phyloP scores from a whole-genome alignment of 2,329 filamentous ascomycete genomes.

The Stromatinia cepivora region DNA sequence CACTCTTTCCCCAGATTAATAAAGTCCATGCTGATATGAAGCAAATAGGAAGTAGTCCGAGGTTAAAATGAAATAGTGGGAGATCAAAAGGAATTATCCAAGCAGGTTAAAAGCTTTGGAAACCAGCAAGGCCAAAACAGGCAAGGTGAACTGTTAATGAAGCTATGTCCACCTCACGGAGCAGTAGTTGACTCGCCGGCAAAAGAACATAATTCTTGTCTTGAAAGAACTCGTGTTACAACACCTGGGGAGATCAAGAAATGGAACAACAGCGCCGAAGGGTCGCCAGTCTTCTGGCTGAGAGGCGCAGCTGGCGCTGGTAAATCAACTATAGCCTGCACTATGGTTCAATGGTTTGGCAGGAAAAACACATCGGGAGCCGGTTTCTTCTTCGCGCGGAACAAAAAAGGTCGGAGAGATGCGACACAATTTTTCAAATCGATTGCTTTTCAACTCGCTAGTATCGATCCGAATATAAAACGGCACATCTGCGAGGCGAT shows the following conservation, averaged over 20 bases:
- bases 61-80: neutral
- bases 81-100: neutral
- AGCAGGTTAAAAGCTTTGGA: neutral
- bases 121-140: neutral
- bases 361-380: neutral
- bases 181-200: neutral
- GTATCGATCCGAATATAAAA: neutral
- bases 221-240: neutral
- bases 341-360: neutral
- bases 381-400: neutral
- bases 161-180: neutral
- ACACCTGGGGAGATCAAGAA: neutral
- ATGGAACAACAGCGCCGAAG: neutral
- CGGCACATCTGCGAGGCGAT: neutral
- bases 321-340: neutral
- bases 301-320: neutral
- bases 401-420: neutral
- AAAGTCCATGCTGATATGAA: neutral
- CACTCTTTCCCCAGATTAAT: too few relatives aligned
- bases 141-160: neutral
- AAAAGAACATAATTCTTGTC: neutral
- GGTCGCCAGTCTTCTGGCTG: neutral
- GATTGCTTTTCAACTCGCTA: neutral
- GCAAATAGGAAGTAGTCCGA: neutral
- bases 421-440: neutral